phyloP scores from a whole-genome alignment of 495 filamentous ascomycete genomes.

The Penicillium malachiteum region DNA sequence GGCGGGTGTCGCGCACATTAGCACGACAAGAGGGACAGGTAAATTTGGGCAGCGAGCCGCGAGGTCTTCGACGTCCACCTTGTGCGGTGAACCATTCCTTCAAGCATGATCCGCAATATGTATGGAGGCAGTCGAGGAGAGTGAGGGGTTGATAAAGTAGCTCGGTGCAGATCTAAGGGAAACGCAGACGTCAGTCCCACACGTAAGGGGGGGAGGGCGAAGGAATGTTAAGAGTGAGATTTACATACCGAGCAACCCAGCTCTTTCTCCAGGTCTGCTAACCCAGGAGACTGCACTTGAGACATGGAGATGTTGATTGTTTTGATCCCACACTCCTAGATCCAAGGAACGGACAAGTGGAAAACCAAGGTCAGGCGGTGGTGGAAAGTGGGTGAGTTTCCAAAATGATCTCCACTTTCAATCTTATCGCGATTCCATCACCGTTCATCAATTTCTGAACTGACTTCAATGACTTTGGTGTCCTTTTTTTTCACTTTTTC shows the following conservation, averaged over 20 bases:
- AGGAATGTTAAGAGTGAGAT: constrained; percentile 14
- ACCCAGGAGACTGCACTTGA: constrained; percentile 30
- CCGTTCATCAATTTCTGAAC: background rate
- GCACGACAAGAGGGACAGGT: constrained; percentile 95
- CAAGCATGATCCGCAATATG: constrained; percentile 90
- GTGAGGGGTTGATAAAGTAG: constrained; percentile 93
- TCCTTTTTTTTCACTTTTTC: background rate
- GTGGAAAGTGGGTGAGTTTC: constrained; percentile 6
- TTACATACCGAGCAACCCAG: constrained; percentile 83
- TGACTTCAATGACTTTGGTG: background rate
- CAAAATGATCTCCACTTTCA: constrained; percentile 15
- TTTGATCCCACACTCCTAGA: background rate
- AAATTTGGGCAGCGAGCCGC: constrained; percentile 54
- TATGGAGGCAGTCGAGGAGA: constrained; percentile 95
- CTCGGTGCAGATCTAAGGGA: constrained; percentile 85
- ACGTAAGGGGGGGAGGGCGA: constrained; percentile 18
- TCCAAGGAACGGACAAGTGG: constrained; percentile 17
- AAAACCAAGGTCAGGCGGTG: constrained; percentile 14
- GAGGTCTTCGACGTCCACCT: constrained; percentile 46
- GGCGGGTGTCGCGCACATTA: constrained; percentile 73
- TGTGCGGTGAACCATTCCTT: constrained; percentile 87
- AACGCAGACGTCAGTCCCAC: constrained; percentile 9
- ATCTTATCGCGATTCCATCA: constrained; percentile 17
- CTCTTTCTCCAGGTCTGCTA: constrained; percentile 77
- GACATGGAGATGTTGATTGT: constrained; percentile 20